A percentile compares a stretch with the other conserved stretches of the same genome.
phyloP scores from a whole-genome alignment of 441 rosid species.

The Sinapis alba region DNA sequence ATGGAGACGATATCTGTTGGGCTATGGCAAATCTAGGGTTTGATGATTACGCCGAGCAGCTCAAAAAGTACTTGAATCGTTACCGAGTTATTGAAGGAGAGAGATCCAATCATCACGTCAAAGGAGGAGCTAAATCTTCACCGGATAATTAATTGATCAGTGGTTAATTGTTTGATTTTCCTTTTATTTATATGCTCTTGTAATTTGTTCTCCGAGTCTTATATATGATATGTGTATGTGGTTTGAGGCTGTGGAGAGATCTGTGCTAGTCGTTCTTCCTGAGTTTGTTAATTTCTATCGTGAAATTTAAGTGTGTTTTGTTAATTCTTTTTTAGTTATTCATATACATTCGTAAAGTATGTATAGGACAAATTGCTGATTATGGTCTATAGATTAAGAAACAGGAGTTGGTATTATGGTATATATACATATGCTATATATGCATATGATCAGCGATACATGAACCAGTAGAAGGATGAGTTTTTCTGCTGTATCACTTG shows the following conservation, averaged over 20 bases:
- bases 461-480: not conserved
- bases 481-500: not conserved
- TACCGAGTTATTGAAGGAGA: slow-evolving; percentile 70
- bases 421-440: not conserved
- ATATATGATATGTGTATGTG: slow-evolving; percentile 15
- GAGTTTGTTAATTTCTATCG: not conserved
- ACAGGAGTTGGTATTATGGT: not conserved
- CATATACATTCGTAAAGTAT: not conserved
- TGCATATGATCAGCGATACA: not conserved
- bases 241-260: slow-evolving; percentile 21
- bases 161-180: slow-evolving; percentile 5
- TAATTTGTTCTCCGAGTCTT: slow-evolving; percentile 6
- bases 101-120: slow-evolving; percentile 46
- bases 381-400: not conserved
- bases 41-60: slow-evolving; percentile 70
- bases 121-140: slow-evolving; percentile 32
- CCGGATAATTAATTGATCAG: not conserved
- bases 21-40: slow-evolving; percentile 76
- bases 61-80: slow-evolving; percentile 55
- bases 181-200: not conserved
- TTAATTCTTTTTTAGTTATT: not conserved
- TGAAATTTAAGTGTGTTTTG: slow-evolving; percentile 2
- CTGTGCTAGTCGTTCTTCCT: not conserved
- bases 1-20: slow-evolving; percentile 87
- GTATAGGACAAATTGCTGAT: not conserved